Percentiles rank a stretch among this genome's conserved stretches.
These are phyloP conservation scores for Nothophytophthora sp. DNA, from an alignment of 352 stramenopile genomes.

Conservation along the genomic window DNA sequence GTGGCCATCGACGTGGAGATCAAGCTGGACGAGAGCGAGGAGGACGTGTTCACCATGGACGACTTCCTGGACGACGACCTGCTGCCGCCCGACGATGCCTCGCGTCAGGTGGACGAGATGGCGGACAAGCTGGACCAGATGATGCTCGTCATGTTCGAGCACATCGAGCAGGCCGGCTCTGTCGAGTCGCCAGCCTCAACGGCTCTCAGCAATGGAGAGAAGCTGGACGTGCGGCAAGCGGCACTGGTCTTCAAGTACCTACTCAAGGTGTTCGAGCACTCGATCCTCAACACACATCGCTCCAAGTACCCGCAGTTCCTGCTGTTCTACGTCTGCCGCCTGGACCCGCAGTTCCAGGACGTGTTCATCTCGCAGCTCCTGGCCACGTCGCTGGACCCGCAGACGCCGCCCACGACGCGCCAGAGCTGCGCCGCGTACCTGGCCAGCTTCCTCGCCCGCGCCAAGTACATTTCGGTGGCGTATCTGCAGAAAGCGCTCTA, in stretches of 20 bases:
- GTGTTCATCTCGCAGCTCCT: conserved; percentile 85
- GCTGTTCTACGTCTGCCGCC: conserved; percentile 87
- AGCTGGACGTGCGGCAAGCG: conserved; percentile 50
- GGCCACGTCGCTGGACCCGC: conserved; percentile 69
- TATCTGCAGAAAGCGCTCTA: conserved; percentile 94
- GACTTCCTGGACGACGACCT: conserved; percentile 83
- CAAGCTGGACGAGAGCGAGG: conserved; percentile 85
- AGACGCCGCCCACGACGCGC: conserved; percentile 86
- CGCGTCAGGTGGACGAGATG: conserved; percentile 71
- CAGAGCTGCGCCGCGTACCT: conserved; percentile 96
- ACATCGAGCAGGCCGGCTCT: conserved; percentile 52
- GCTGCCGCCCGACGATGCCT: conserved; percentile 45
- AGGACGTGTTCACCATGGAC: conserved; percentile 84
- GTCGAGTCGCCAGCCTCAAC: background rate
- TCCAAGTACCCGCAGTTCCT: conserved; percentile 94
- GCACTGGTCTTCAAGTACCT: conserved; percentile 74
- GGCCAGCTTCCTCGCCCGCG: conserved; percentile 95
- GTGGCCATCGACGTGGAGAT: conserved; percentile 91
- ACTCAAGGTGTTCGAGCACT: conserved; percentile 86
- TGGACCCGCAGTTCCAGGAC: conserved; percentile 80
- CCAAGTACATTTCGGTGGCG: conserved; percentile 92
- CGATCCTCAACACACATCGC: conserved; percentile 88
- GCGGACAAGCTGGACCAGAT: conserved; percentile 88
- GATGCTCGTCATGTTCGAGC: conserved; percentile 89
- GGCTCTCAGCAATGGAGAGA: conserved; percentile 7